Evolutionary conservation across 257 asterid genomes (phyloP).

Genomic region (Lycium ferocissimum): DNA sequence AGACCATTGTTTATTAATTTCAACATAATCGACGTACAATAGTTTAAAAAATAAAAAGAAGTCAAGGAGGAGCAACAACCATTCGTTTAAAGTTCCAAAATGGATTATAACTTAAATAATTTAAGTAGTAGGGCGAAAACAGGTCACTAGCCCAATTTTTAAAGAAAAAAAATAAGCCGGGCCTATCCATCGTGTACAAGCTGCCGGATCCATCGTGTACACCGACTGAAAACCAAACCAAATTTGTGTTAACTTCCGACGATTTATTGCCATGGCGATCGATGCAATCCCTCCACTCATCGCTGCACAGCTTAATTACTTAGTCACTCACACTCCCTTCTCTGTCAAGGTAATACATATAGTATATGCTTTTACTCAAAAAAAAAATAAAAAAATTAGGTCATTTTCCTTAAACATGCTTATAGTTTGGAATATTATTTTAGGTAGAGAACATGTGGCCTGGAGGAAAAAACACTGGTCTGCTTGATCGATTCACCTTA

Average conservation of each 20-base stretch:
- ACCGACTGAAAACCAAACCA: neutral
- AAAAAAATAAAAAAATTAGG: neutral
- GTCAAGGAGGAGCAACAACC: no score
- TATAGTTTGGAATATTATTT: conserved; percentile 28
- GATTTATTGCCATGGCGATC: conserved; percentile 61
- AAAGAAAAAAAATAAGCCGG: neutral
- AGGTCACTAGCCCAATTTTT: neutral
- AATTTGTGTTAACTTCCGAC: neutral
- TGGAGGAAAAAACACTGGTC: conserved; percentile 76
- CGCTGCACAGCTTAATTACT: conserved; percentile 79
- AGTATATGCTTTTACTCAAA: neutral
- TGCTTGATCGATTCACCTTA: conserved; percentile 84
- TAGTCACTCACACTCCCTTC: conserved; percentile 67
- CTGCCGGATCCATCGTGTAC: neutral
- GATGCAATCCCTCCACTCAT: conserved; percentile 83
- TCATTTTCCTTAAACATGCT: conserved; percentile 6
- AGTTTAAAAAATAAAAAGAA: no score
- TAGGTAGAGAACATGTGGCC: conserved; percentile 95
- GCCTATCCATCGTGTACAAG: neutral
- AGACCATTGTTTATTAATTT: no score
- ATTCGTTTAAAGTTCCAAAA: no score
- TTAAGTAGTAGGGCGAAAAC: neutral
- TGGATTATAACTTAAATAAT: neutral
- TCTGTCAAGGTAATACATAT: conserved; percentile 62
- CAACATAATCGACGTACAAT: no score